phyloP scores from a whole-genome alignment of 202 grass and related monocot species.

The Zoysia matrella region DNA sequence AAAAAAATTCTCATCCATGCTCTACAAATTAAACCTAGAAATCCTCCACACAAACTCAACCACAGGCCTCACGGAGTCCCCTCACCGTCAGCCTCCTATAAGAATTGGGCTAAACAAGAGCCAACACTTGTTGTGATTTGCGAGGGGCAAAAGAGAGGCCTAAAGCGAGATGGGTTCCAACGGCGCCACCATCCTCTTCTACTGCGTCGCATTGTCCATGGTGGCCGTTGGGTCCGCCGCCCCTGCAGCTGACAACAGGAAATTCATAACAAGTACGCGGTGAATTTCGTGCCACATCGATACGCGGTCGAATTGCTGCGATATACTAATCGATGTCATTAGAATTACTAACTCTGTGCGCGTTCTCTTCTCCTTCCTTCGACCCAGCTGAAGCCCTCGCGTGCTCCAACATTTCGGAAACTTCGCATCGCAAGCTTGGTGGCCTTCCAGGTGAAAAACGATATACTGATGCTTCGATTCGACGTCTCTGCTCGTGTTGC shows the following conservation, averaged over 20 bases:
- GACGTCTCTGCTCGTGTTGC: no score
- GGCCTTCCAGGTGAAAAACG: neutral
- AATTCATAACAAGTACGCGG: slow-evolving; percentile 22
- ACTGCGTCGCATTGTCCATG: slow-evolving; percentile 20
- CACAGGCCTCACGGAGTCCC: neutral
- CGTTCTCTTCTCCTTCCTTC: neutral
- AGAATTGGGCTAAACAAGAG: neutral
- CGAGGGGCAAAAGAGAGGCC: neutral
- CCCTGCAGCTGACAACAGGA: neutral
- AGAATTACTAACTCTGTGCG: no score
- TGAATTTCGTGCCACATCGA: neutral
- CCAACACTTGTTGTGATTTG: neutral
- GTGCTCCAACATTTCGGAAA: neutral
- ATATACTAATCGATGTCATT: no score
- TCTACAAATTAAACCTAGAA: neutral
- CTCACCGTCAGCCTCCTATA: neutral
- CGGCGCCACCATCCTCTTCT: slow-evolving; percentile 16
- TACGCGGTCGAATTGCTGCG: neutral
- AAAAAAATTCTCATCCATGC: neutral
- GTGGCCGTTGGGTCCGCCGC: neutral
- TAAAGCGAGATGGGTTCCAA: slow-evolving; percentile 40
- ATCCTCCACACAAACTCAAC: neutral
- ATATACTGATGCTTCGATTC: no score
- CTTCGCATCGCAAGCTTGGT: neutral
- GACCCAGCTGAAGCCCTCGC: slow-evolving; percentile 6